phyloP scores from a whole-genome alignment of 768 basidiomycete species.

The Ramaria rubella region DNA sequence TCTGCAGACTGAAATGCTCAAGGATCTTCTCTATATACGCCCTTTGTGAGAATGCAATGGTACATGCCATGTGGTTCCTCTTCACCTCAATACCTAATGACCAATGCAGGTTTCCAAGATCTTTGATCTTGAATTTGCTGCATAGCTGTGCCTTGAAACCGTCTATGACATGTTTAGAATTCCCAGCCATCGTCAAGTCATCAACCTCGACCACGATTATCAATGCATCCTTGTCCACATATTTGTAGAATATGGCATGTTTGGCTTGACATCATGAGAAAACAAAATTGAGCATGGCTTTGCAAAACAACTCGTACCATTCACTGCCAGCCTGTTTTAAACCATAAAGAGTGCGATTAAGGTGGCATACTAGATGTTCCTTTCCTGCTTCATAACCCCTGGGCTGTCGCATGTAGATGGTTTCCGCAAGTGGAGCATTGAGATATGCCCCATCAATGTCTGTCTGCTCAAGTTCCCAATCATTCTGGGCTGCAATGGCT shows the following conservation, averaged over 20 bases:
- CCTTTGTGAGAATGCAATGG: not conserved
- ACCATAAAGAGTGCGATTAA: not conserved
- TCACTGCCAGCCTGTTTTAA: not conserved
- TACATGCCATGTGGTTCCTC: not conserved
- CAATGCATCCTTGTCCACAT: not conserved
- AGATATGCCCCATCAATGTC: not conserved
- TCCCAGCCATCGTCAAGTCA: too few relatives aligned
- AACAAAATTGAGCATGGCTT: not conserved
- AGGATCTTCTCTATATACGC: not conserved
- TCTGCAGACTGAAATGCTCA: not conserved
- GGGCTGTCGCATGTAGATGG: not conserved
- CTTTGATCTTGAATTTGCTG: too few relatives aligned
- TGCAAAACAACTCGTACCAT: not conserved
- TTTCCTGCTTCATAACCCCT: not conserved
- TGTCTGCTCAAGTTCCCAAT: not conserved
- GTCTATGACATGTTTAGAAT: not conserved
- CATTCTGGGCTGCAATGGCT: too few relatives aligned
- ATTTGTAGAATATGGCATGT: not conserved
- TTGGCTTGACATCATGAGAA: not conserved
- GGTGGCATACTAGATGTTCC: too few relatives aligned
- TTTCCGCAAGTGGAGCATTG: too few relatives aligned
- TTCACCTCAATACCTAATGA: not conserved
- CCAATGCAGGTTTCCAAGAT: too few relatives aligned
- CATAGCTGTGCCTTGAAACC: not conserved
- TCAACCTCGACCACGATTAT: not conserved